Evolutionary conservation across 305 asterid genomes (phyloP), one percentile per base, ranked within the genome.

Genomic region (Rubia peregrina): DNA sequence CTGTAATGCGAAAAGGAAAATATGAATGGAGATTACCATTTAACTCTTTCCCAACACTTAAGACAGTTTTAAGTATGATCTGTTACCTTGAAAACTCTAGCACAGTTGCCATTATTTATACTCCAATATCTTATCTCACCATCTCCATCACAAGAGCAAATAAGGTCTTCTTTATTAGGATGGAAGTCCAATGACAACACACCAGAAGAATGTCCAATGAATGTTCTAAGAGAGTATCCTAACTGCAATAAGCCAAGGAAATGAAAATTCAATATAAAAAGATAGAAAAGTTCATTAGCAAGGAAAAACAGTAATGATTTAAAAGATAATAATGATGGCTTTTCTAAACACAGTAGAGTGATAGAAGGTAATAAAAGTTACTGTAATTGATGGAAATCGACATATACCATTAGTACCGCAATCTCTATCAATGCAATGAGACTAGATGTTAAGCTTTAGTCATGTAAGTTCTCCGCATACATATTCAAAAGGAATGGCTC

Each of bases 111-210:
- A 36, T 85, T 82, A 42, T 76, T 85, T 17, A 94, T 88, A 72
- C 96, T 87, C 99, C 99, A 95, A 71, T 85, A 92, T 79, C 99
- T 75, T 74, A 95, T 95, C 79, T 95, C 98, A 65, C 97, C 96
- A 80, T 95, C 92, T 51, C 90, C 93, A 68, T 91, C 99, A 53
- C 99, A 94, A 7, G 98, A 94, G 82, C 96, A 89, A 61, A 94
- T 87, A 63, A 91, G 90, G 74, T 94, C 98, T 44, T 91, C 99
- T 83, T 89, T 94, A 82, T 83, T 95, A 19, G 99, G 99, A 68
- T 95, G 98, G 78, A 95, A 92, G 74, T 94, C 98, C 80, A 94
- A 83, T 14, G 99, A 94, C 94, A 87, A 86, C 5, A 91, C 99
- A 68, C 95, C 81, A 44, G 95, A 79, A 7, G 98, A 88, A 80